These are phyloP conservation scores for Chaetomium sp. DNA, from an alignment of 2,329 filamentous ascomycete species.

Conservation along the genomic window DNA sequence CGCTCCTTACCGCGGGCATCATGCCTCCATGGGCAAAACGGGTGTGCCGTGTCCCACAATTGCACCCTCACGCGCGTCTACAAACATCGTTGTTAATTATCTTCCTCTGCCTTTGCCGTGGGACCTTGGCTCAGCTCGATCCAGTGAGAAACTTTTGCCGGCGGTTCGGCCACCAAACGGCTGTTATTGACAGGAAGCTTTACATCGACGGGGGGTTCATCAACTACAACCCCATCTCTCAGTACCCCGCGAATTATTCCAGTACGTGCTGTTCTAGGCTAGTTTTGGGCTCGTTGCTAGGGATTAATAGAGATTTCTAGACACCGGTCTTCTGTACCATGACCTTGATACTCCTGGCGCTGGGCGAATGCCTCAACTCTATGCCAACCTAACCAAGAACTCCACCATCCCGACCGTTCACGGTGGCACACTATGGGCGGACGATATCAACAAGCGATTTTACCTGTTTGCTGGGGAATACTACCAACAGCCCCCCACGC, in stretches of 20 bases:
- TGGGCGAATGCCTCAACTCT: constrained; percentile 45
- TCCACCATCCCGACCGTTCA: constrained; percentile 43
- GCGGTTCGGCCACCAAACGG: constrained; percentile 53
- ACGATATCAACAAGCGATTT: constrained; percentile 55
- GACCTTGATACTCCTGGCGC: constrained; percentile 42
- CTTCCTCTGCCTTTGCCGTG: background rate
- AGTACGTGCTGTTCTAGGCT: constrained; percentile 37
- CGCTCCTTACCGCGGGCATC: constrained; percentile 3
- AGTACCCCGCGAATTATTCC: constrained; percentile 46
- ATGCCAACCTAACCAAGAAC: constrained; percentile 54
- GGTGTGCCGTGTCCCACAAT: background rate
- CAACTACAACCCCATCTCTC: constrained; percentile 45
- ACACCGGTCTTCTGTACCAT: constrained; percentile 50
- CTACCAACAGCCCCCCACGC: constrained; percentile 34
- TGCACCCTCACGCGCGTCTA: background rate
- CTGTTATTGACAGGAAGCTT: constrained; percentile 51
- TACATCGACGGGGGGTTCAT: constrained; percentile 58
- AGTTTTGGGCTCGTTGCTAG: background rate
- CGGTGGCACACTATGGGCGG: constrained; percentile 50
- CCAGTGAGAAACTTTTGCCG: constrained; percentile 49
- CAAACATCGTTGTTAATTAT: constrained; percentile 7
- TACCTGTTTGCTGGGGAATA: constrained; percentile 58
- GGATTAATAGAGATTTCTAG: constrained; percentile 26
- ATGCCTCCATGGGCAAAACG: background rate
- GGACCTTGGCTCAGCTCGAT: constrained; percentile 35